Evolutionary conservation across 2,329 filamentous ascomycete genomes (phyloP), one percentile per base, ranked within the genome.

Genomic region (Aspergillus quadrilineatus): DNA sequence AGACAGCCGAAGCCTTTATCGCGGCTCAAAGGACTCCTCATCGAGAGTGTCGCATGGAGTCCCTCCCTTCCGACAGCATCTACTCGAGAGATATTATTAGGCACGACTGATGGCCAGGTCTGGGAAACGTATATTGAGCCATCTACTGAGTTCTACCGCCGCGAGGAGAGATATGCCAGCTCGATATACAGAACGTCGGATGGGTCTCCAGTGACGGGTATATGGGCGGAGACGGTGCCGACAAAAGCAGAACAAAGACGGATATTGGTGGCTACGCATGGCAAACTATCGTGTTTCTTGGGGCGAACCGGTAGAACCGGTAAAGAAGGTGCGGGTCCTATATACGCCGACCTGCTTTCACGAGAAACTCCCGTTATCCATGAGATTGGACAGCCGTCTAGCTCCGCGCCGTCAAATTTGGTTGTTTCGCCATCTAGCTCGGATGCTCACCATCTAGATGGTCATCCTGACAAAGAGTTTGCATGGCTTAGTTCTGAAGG

Each of bases 61-160:
- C 92, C 94, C 1, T 92, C 90, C 2, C 80, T 93, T 47, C 94
- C 94, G 4, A 97, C 93, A 7, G 90, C 92, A 3, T 96, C 92
- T 1, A 99, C 94, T 3, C 83, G 94, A 56, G 94, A 99, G 79
- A 97, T 99, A 37, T 79, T 99, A 7, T 76, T 99, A 32, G 94
- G 94, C 34, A 88, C 92, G 8, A 86, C 89, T n/a, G 94, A 97
- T 75, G 94, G 94, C 28, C 94, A 91, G 72, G 85, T 99, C 32
- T 97, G 96, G 75, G 94, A 99, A 75, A 88, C 88, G 15, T 97
- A 91, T 67, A 93, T 99, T 68, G 94, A 99, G 73, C 92, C 92
- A 3, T 89, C 91, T 12, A 92, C 89, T 48, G 94, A 97, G 71
- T 97, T 97, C 75, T 97, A 97, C 75, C 85, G 91, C 64, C 89